Percentiles rank a stretch among this genome's conserved stretches.
These are phyloP conservation scores for Ogataea glucozyma DNA, from an alignment of 805 yeast species.

Conservation along the genomic window DNA sequence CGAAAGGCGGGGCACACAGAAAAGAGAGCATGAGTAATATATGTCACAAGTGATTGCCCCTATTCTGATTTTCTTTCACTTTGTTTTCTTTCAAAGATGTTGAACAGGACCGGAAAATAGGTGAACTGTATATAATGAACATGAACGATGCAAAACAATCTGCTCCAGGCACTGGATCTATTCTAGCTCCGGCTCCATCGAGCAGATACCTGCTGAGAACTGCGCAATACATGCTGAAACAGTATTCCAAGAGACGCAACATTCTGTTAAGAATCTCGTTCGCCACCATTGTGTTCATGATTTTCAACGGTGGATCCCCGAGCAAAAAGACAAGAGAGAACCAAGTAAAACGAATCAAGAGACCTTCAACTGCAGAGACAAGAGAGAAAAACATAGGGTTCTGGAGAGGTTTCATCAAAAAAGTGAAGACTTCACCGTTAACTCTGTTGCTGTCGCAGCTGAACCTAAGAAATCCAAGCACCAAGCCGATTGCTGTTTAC, in stretches of 20 bases:
- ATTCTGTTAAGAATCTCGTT: slow-evolving; percentile 27
- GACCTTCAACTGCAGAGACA: neutral
- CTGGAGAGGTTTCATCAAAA: slow-evolving; percentile 1
- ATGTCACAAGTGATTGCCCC: no score
- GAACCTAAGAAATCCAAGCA: slow-evolving; percentile 12
- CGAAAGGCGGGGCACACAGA: slow-evolving; percentile 2
- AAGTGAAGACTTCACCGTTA: slow-evolving; percentile 21
- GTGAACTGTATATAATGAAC: neutral
- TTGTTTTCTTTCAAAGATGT: neutral
- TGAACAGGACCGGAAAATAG: no score
- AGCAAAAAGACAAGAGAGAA: neutral
- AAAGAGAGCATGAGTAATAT: no score
- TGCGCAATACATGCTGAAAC: slow-evolving; percentile 15
- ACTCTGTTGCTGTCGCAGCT: slow-evolving; percentile 20
- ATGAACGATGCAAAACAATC: slow-evolving; percentile 1
- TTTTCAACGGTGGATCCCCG: slow-evolving; percentile 30
- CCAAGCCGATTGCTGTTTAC: slow-evolving; percentile 18
- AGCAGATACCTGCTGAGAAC: slow-evolving; percentile 16
- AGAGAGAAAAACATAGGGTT: slow-evolving; percentile 1
- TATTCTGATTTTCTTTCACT: neutral
- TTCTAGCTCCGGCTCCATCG: no score
- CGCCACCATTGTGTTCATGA: slow-evolving; percentile 25
- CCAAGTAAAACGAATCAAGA: neutral
- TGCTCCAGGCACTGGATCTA: neutral
- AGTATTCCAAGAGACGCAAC: slow-evolving; percentile 26